A percentile compares a stretch with the other conserved stretches of the same genome.
phyloP scores from a whole-genome alignment of 2,329 filamentous ascomycete species.

The Scedosporium boydii region DNA sequence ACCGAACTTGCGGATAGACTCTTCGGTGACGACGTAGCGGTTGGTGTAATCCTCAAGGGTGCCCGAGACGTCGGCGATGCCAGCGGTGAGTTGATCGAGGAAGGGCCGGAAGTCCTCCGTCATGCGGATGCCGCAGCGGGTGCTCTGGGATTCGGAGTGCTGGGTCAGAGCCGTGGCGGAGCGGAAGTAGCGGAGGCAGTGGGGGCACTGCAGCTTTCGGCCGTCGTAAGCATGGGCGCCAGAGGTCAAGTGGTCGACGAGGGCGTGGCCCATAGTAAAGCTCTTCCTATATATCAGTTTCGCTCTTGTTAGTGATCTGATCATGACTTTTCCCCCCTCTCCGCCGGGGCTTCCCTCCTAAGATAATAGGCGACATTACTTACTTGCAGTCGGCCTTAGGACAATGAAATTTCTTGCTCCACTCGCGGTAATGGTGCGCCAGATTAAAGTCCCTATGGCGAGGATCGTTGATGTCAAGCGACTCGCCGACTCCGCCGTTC shows the following conservation, averaged over 20 bases:
- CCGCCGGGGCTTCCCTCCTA: no score
- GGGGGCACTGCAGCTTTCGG: slow-evolving; percentile 30
- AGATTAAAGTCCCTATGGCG: slow-evolving; percentile 35
- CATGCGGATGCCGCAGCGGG: slow-evolving; percentile 32
- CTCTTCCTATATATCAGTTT: slow-evolving; percentile 24
- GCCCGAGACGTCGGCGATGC: slow-evolving; percentile 22
- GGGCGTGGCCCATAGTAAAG: slow-evolving; percentile 20
- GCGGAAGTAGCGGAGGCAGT: slow-evolving; percentile 31
- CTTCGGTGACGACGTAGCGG: slow-evolving; percentile 14
- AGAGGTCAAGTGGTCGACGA: slow-evolving; percentile 35
- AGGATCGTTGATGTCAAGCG: slow-evolving; percentile 31
- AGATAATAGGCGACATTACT: slow-evolving; percentile 13
- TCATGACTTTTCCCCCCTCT: not conserved
- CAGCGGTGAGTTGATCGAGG: slow-evolving; percentile 28
- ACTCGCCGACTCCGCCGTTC: not conserved
- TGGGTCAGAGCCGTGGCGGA: slow-evolving; percentile 31
- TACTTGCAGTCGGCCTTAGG: slow-evolving; percentile 43
- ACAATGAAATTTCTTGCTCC: slow-evolving; percentile 39
- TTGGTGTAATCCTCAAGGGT: slow-evolving; percentile 13
- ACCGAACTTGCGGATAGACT: slow-evolving; percentile 5
- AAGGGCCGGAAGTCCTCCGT: slow-evolving; percentile 27
- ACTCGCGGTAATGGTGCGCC: slow-evolving; percentile 32
- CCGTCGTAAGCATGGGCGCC: slow-evolving; percentile 25
- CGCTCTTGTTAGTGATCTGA: not conserved
- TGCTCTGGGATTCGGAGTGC: slow-evolving; percentile 36